Evolutionary conservation across 1,284 basidiomycete genomes (phyloP).

Genomic region (Austroboletus niveus): DNA sequence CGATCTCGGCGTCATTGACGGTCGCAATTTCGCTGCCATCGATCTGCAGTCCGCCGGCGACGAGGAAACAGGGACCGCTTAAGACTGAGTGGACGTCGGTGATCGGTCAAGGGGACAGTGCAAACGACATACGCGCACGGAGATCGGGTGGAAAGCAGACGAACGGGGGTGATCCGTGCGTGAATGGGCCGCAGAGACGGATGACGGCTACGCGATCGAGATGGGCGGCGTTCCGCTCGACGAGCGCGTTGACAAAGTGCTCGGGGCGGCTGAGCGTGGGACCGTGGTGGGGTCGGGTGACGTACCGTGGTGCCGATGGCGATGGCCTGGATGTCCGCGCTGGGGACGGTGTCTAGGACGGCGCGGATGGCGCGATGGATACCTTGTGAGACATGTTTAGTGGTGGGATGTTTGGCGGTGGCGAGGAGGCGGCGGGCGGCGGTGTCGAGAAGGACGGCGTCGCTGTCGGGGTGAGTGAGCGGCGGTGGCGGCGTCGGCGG

Average conservation of each 20-base stretch:
- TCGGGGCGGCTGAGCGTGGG: conserved; percentile 2
- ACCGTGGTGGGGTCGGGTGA: neutral
- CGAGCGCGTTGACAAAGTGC: conserved; percentile 54
- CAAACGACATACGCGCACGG: conserved; percentile 23
- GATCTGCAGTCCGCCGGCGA: conserved; percentile 50
- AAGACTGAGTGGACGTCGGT: conserved; percentile 26
- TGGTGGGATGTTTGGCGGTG: conserved; percentile 37
- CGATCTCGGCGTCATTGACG: conserved; percentile 40
- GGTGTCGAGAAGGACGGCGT: conserved; percentile 10
- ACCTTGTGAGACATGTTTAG: conserved; percentile 35
- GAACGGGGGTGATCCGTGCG: conserved; percentile 38
- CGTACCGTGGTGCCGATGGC: conserved; percentile 39
- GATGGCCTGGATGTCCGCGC: conserved; percentile 30
- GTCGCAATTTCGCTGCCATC: conserved; percentile 47
- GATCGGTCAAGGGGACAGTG: neutral
- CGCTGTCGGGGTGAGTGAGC: conserved; percentile 17
- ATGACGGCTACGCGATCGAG: conserved; percentile 53
- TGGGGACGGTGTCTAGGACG: conserved; percentile 26
- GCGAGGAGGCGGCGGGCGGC: conserved; percentile 24
- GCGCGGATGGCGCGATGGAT: conserved; percentile 34
- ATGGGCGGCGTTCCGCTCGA: conserved; percentile 46
- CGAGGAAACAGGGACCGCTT: conserved; percentile 37
- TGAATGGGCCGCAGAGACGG: conserved; percentile 49
- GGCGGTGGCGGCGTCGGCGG: too few relatives aligned
- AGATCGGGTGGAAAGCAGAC: conserved; percentile 38